Evolutionary conservation across 2,329 filamentous ascomycete species (phyloP).

Genomic region (Colletotrichum liaoningense): DNA sequence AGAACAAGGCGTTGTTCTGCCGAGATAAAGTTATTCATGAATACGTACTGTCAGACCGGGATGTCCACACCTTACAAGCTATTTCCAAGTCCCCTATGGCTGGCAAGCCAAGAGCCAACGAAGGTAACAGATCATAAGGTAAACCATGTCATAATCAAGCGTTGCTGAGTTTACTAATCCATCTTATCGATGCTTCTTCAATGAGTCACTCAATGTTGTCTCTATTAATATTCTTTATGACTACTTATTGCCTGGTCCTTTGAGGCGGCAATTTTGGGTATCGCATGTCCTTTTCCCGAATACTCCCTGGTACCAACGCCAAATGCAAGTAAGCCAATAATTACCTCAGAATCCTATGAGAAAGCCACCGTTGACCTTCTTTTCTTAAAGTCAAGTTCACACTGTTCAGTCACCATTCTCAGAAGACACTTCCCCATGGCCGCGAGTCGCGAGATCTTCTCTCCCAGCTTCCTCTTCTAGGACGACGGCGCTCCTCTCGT

Average conservation of each 20-base stretch:
- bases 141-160: too few relatives aligned
- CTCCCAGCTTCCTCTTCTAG: slow-evolving; percentile 28
- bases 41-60: too few relatives aligned
- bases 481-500: slow-evolving; percentile 13
- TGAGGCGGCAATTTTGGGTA: background rate
- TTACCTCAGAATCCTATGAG: background rate
- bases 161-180: too few relatives aligned
- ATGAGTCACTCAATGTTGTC: background rate
- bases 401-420: background rate
- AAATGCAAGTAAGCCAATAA: background rate
- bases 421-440: slow-evolving; percentile 8
- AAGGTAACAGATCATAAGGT: too few relatives aligned
- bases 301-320: background rate
- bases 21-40: too few relatives aligned
- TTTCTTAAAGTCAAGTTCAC: too few relatives aligned
- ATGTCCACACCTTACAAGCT: too few relatives aligned
- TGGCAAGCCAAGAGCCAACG: too few relatives aligned
- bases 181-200: background rate
- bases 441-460: slow-evolving; percentile 16
- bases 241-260: background rate
- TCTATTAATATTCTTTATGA: background rate
- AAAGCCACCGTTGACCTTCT: background rate
- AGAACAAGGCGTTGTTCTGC: too few relatives aligned
- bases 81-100: too few relatives aligned
- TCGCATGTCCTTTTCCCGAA: background rate